Base-by-base conservation (phyloP, 2,329 filamentous ascomycete species). In the Arthroderma sp. region DNA sequence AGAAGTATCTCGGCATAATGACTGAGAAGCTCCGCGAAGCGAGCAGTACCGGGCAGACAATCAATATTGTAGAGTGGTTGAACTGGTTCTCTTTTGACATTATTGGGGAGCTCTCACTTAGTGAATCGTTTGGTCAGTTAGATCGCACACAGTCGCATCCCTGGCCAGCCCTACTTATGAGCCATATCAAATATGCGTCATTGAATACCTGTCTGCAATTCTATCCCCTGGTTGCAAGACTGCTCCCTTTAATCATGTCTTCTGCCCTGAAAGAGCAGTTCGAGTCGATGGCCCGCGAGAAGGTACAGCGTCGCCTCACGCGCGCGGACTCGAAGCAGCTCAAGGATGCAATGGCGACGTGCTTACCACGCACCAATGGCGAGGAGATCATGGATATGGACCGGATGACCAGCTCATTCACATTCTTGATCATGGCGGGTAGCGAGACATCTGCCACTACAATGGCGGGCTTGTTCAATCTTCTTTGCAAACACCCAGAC, bases 391-490 rank as follows among this genome's bases (percentile, higher is more conserved):
- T 22, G 15, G 15, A 22, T 22, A 22, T 22, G 15, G 15, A 22
- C 15, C 15, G 3, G 15, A 22, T 22, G 15, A 22, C 15, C 3
- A 22, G 15, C 15, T 22, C 15, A 1, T 22, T 22, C 0, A 47
- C 50, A 3, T 30, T 65, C 0, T 57, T 69, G 33, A 68, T 70
- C 51, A 44, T 65, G 3, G 69, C 66, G 1, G 68, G 68, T 1
- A 65, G 62, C 22, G 68, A 72, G 44, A 70, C 69, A 0, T 66
- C 66, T 0, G 67, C 68, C 0, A 68, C 61, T 0, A 41, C 64
- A 6, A 51, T 70, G 1, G 59, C 58, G 5, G 68, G 66, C 4
- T 39, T 62, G 6, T 64, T 60, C 0, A 69, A 57, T 6, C 51
- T 52, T 38, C 53, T 68, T 0, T 48, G 65, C 4, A 54, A 48